Conservation (phyloP, 768 basidiomycete genomes). For the Paxillus ammoniavirescens region DNA sequence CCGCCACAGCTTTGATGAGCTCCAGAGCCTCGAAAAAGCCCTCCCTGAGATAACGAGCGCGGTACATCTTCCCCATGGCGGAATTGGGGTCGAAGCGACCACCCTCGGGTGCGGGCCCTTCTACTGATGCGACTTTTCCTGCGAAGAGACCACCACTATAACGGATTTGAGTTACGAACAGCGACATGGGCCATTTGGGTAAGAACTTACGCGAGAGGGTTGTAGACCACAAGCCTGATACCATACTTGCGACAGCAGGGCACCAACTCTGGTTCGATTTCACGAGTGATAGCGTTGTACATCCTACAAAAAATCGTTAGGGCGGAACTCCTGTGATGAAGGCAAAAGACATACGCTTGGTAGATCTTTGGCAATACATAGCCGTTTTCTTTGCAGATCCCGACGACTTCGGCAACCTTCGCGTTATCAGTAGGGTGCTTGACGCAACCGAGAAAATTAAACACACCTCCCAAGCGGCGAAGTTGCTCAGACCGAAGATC, state of each 20-base stretch:
- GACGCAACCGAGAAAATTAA: not conserved
- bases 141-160: slow-evolving; percentile 29
- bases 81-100: slow-evolving; percentile 42
- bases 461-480: slow-evolving; percentile 50
- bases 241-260: slow-evolving; percentile 59
- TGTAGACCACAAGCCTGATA: slow-evolving; percentile 55
- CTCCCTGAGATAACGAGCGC: slow-evolving; percentile 42
- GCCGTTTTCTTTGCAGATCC: slow-evolving; percentile 52
- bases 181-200: not conserved
- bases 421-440: not conserved
- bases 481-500: slow-evolving; percentile 65
- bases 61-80: slow-evolving; percentile 43
- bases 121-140: slow-evolving; percentile 42
- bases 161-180: not conserved
- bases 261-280: slow-evolving; percentile 49
- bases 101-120: slow-evolving; percentile 31
- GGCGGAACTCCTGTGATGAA: not conserved
- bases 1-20: slow-evolving; percentile 39
- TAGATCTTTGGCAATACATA: slow-evolving; percentile 57
- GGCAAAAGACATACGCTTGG: slow-evolving; percentile 41
- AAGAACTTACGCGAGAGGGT: slow-evolving; percentile 46
- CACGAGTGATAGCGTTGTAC: slow-evolving; percentile 50
- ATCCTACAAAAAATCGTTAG: slow-evolving; percentile 26
- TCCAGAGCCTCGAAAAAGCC: slow-evolving; percentile 45
- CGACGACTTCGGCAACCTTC: slow-evolving; percentile 58